These are phyloP conservation scores for Phanerochaete carnosa DNA, from an alignment of 768 basidiomycete species.

Conservation along the genomic window DNA sequence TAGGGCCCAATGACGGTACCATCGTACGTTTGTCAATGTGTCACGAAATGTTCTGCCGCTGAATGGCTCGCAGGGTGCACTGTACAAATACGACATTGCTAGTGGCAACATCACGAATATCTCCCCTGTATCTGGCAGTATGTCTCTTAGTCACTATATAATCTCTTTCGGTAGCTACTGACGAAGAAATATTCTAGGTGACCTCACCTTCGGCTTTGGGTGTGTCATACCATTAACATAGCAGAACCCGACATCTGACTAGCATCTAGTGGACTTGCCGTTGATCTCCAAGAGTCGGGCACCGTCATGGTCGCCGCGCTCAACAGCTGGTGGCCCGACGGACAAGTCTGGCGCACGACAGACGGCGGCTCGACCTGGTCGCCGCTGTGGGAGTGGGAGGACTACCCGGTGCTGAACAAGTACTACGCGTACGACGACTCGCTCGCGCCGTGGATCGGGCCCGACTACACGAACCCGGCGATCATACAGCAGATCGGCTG, in stretches of 20 bases:
- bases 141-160: background rate
- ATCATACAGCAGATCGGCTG: conserved; percentile 56
- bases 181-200: conserved; percentile 20
- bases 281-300: conserved; percentile 58
- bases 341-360: conserved; percentile 60
- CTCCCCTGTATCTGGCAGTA: conserved; percentile 53
- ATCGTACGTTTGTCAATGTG: conserved; percentile 4
- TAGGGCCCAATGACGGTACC: conserved; percentile 54
- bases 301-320: conserved; percentile 68
- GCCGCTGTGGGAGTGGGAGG: conserved; percentile 52
- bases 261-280: conserved; percentile 40
- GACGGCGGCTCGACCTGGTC: conserved; percentile 60
- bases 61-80: conserved; percentile 12
- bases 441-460: conserved; percentile 60
- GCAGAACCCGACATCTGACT: background rate
- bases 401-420: conserved; percentile 41
- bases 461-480: conserved; percentile 41
- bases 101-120: conserved; percentile 58
- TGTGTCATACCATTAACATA: conserved; percentile 1
- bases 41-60: background rate
- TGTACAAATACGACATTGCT: conserved; percentile 45
- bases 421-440: conserved; percentile 54
- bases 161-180: background rate
- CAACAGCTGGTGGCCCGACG: conserved; percentile 49
- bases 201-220: conserved; percentile 62